phyloP scores from a whole-genome alignment of 768 basidiomycete genomes.

The Rhizopogon vinicolor region DNA sequence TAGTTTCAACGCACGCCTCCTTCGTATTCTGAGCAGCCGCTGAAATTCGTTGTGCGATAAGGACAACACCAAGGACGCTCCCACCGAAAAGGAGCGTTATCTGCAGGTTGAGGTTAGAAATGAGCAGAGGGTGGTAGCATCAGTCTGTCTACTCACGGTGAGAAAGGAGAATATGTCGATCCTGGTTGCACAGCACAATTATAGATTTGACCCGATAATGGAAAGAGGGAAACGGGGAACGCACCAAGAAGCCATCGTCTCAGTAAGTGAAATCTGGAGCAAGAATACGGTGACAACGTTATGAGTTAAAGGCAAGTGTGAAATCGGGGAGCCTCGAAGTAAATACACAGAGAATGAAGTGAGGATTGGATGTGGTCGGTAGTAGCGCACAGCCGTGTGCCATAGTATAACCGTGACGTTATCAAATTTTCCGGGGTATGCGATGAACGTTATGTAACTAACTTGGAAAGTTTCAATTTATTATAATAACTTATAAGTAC shows the following conservation, averaged over 20 bases:
- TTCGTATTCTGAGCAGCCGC: constrained; percentile 45
- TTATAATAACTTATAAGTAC: no score
- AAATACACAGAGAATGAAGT: no score
- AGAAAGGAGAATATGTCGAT: constrained; percentile 38
- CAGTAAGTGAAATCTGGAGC: not conserved
- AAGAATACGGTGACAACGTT: not conserved
- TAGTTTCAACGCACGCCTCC: constrained; percentile 40
- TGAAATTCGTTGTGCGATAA: constrained; percentile 33
- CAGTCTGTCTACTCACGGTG: constrained; percentile 23
- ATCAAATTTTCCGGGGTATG: no score
- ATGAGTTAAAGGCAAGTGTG: not conserved
- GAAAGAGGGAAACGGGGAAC: not conserved
- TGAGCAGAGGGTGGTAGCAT: no score
- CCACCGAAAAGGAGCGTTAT: constrained; percentile 45
- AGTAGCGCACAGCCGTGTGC: no score
- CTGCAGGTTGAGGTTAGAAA: constrained; percentile 23
- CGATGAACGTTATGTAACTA: no score
- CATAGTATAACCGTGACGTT: no score
- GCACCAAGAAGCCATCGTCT: constrained; percentile 15
- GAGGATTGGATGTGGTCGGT: not conserved
- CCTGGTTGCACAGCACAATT: constrained; percentile 20
- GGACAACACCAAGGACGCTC: constrained; percentile 38
- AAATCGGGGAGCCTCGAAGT: no score
- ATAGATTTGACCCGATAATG: not conserved
- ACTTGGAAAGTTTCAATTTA: no score